Base-by-base conservation (phyloP, 1,139 yeast species). In the Diutina pseudorugosa region DNA sequence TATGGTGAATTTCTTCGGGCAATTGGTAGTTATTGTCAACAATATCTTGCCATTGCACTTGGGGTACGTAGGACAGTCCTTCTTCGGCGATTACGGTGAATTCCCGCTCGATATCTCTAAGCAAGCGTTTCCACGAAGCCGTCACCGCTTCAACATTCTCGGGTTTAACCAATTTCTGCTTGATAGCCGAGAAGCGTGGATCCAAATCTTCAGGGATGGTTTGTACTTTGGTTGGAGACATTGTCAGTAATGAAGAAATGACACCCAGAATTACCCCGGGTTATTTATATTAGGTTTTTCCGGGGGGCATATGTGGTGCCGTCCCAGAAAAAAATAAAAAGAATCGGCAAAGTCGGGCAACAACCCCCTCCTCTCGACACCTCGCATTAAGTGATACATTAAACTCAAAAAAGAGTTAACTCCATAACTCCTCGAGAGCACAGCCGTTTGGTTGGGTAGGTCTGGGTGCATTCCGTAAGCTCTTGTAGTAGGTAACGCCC, bases 41-140 rank as follows among this genome's bases (percentile, higher is more conserved):
- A 20, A 64, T 56, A 1, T 54, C 57, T 9, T 54, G 49, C 59
- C 63, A 64, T 18, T 57, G 53, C 16, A 62, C 57, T 9, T 49
- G 49, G 0, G 66, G 65, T 18, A 63, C 56, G 50, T 55, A 58
- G 3, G 53, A 21, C 14, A 58, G 52, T 1, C 63, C 64, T 19
- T 56, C 54, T 8, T 52, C 50, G 3, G 56, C 54, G 27, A 63
- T 62, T 12, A 52, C 55, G 18, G 53, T 54, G 4, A 54, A 57
- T 53, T 59, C 61, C 14, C 54, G 51, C 19, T 62, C 61, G 4
- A 64, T 51, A 2, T 58, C 64, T 14, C 48, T 53, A 30, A 64
- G 56, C 21, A 64, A 53, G 25, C 66, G 54, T 36, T 60, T 57
- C 67, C 68, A 64, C 36, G 64, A 60, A 2, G 50, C 60, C 16